Evolutionary conservation across 2,329 filamentous ascomycete genomes (phyloP).

Genomic region (Ilyonectria mors-panacis): DNA sequence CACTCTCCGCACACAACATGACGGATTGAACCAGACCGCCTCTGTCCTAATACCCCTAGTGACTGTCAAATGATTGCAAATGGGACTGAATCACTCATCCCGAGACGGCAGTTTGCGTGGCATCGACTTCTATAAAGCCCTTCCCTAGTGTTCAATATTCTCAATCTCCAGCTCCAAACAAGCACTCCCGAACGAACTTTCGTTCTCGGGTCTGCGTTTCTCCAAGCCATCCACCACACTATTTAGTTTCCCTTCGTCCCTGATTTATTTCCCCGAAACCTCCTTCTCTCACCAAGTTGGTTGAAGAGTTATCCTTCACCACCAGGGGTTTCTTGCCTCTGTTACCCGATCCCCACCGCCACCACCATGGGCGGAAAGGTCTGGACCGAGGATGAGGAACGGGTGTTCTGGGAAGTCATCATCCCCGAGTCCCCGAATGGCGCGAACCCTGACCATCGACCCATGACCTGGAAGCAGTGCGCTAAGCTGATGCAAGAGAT

Average conservation of each 20-base stretch:
- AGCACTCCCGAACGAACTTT: not conserved
- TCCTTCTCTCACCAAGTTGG: conserved; percentile 6
- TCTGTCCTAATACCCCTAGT: not conserved
- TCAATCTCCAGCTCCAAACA: not conserved
- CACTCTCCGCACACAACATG: not conserved
- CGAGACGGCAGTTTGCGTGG: conserved; percentile 11
- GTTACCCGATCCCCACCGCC: not conserved
- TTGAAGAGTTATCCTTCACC: not conserved
- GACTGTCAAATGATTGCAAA: conserved; percentile 9
- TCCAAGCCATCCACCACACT: not conserved
- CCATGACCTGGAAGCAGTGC: conserved; percentile 56
- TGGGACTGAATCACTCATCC: conserved; percentile 47
- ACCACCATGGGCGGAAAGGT: conserved; percentile 64
- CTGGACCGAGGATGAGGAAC: conserved; percentile 65
- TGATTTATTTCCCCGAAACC: not conserved
- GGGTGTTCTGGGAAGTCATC: conserved; percentile 62
- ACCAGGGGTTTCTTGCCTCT: not conserved
- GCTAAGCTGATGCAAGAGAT: conserved; percentile 56
- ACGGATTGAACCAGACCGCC: not conserved
- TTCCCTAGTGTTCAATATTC: not conserved
- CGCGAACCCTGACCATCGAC: conserved; percentile 34
- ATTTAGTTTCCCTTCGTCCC: not conserved
- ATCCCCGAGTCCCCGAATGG: conserved; percentile 56
- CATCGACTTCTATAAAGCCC: conserved; percentile 38
- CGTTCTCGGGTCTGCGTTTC: not conserved